Evolutionary conservation across 768 basidiomycete species (phyloP), one percentile per base, ranked within the genome.

Genomic region (Trichaptum fuscoviolaceum): DNA sequence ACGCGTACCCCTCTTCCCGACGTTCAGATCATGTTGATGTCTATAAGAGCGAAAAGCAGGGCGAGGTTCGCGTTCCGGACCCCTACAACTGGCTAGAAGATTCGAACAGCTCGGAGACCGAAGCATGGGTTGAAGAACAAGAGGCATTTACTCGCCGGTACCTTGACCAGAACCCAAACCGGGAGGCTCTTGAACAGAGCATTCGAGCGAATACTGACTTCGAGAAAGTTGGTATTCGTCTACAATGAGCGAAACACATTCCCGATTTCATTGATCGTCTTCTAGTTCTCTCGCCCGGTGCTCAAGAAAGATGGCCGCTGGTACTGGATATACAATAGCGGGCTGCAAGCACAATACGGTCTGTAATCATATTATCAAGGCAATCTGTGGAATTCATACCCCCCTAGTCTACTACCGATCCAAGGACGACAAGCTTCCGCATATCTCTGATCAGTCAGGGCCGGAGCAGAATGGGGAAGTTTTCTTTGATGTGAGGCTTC

Each of bases 301-400:
- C 74, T 90, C 64, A 84, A 85, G 67, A 79, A 86, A 17, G 90
- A 93, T 70, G 83, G 82, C 18, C 83, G 83, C 62, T 94, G 90
- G 88, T 95, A 94, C 71, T 92, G 91, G 90, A 84, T 83, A 71
- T 84, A 88, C 72, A 93, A 94, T 76, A 87, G 84, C 64, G 92
- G 92, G 34, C 82, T 93, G 27, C 87, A 92, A 68, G 81, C 88
- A 1, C 91, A 92, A 72, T 79, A 84, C 64, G 78, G 77, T 78
- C 26, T 52, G 74, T 27, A 7, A 7, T 6, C 35, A 18, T 52
- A 10, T 35, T 30, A 1, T 0, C 30, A 42, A 60, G 52, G 26
- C 36, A 27, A 36, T 52, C n/a, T 24, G 42, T 64, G 35, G 30
- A 34, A n/a, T 27, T 35, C 63, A 20, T 34, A 8, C 63, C 61